Evolutionary conservation across 441 rosid genomes (phyloP), one percentile per base, ranked within the genome.

Genomic region (Croton setiger): DNA sequence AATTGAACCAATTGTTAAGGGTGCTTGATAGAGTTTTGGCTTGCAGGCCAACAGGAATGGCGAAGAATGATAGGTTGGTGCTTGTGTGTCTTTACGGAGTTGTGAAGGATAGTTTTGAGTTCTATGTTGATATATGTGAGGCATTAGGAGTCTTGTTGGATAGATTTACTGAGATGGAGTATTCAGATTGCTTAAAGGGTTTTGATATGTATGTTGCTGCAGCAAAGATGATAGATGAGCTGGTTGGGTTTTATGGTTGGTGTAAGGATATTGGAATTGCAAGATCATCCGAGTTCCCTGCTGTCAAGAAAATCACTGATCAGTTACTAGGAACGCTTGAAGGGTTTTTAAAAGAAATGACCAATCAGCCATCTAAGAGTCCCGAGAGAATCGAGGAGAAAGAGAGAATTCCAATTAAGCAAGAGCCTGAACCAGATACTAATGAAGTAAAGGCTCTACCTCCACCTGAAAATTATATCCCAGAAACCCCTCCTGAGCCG

Each of bases 361-460:
- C 85, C 0, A 82, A 76, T 45, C 52, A 81, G 53, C 68, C 74
- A 21, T 36, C 47, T 15, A 85, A 75, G 78, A 83, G 82, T 76
- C 89, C 85, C 0, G 84, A 82, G 82, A 76, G 79, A 73, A 80
- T 13, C 37, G 67, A 21, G 63, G 86, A 79, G 11, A 84, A 80
- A 5, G 87, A 79, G 66, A 73, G 73, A 20, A 75, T 73, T 61
- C 78, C 79, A 0, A 67, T 65, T 67, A 84, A 39, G 77, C 70
- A 55, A 62, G 81, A 75, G 47, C 68, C 75, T 39, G 69, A 67
- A 51, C 84, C 80, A 5, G 85, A 84, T 77, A 86, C 87, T 96
- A 88, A 91, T 65, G 97, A 89, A 70, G 85, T 91, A 44, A 89
- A 88, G 85, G 96, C 98, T 0, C 75, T 93, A 67, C 96, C 98